Evolutionary conservation across 805 yeast genomes (phyloP).

Genomic region (Starmerella floricola): DNA sequence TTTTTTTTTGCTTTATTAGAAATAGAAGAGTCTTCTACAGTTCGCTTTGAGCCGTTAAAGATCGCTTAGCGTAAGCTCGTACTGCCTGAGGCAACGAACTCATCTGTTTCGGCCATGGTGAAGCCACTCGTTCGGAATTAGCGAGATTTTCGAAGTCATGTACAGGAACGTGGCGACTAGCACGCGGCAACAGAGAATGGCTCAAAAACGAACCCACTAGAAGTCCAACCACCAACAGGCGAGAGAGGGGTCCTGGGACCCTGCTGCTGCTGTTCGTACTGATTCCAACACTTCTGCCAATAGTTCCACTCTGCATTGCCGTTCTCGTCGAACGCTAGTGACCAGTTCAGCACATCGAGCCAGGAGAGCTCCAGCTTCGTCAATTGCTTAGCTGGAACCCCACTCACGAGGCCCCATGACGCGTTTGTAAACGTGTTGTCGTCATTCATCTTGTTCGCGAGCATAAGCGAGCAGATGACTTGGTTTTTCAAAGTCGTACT

Average conservation of each 20-base stretch:
- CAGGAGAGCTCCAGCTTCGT: slow-evolving; percentile 61
- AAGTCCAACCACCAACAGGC: slow-evolving; percentile 5
- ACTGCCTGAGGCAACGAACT: too few species aligned
- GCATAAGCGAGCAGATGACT: slow-evolving; percentile 55
- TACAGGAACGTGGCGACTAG: not conserved
- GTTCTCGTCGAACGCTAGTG: slow-evolving; percentile 8
- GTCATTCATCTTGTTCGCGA: slow-evolving; percentile 90
- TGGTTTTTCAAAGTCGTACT: slow-evolving; percentile 22
- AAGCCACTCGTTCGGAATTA: too few species aligned
- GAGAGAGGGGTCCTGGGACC: slow-evolving; percentile 9
- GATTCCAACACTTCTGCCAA: slow-evolving; percentile 17
- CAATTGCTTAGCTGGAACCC: slow-evolving; percentile 47
- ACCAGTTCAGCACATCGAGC: slow-evolving; percentile 32
- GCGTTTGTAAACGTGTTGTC: slow-evolving; percentile 92
- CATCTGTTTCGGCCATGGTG: too few species aligned
- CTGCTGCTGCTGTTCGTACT: slow-evolving; percentile 6
- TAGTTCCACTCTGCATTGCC: slow-evolving; percentile 17
- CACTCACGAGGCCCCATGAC: slow-evolving; percentile 95
- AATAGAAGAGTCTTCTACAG: too few species aligned
- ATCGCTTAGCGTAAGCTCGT: too few species aligned
- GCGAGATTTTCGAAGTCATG: not conserved
- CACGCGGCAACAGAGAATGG: slow-evolving; percentile 17
- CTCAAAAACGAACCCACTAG: slow-evolving; percentile 6
- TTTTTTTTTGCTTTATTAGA: too few species aligned
- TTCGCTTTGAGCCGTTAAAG: too few species aligned